Base-by-base conservation (phyloP, 73 alveolate species). In the Paramecium primaurelia region DNA sequence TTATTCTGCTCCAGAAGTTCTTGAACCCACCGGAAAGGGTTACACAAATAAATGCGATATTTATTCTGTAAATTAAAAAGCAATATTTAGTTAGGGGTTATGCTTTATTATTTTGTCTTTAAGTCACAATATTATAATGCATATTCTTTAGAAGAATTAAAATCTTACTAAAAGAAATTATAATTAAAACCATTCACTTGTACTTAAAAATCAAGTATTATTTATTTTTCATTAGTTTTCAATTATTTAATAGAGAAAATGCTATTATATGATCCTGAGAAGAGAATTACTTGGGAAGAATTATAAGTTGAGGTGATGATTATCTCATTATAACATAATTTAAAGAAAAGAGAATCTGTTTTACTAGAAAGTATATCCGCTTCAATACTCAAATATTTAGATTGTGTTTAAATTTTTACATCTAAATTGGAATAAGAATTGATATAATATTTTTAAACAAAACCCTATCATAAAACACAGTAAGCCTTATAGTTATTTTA, bases 1-100 rank as follows among this genome's bases (percentile, higher is more conserved):
- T 64, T 64, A 64, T n/a, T 64, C 84, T 12, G 84, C 84, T 14
- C 84, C 84, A 10, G 84, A 64, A 64, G 84, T 64, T 25, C 84
- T 64, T 64, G 49, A 12, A 11, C 36, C 14, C 14, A 54, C 28
- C 0, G 69, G 69, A 54, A 54, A 54, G 28, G 84, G 84, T 4
- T 64, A 64, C 28, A 34, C 42, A 32, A 12, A 64, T 18, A 14
- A 32, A 12, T 64, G 84, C 9, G 84, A 64, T 26, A 64, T 64
- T 34, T 64, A 64, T 64, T 64, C 84, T 12, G 84, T 64, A 64
- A 32, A 32, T 6, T 11, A 64, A 28, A 14, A 25, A 28, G 12
- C 47, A 64, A 14, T 54, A 54, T 64, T 22, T 18, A 64, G 84
- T 64, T 64, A 64, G 84, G 84, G 20, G 9, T 14, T 12, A 64